A percentile compares a stretch with the other conserved stretches of the same genome.
Evolutionary conservation across 345 rosid genomes (phyloP).

Genomic region (Euphorbia pulcherrima): DNA sequence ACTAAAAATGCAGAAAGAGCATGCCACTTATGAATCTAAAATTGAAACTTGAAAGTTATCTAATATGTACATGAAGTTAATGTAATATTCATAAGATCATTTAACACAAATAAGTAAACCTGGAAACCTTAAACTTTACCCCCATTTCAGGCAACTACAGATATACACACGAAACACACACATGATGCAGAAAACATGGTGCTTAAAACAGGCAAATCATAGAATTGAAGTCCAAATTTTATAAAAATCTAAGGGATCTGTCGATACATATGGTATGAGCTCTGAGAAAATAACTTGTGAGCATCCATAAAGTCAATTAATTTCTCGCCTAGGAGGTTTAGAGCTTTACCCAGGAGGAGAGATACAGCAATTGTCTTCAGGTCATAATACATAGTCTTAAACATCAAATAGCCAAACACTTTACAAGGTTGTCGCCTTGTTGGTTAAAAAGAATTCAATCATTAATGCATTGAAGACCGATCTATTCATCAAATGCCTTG

Average conservation of each 20-base stretch:
- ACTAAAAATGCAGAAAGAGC: constrained; percentile 7
- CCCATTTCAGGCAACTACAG: not conserved
- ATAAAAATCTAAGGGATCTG: not conserved
- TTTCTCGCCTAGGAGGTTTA: not conserved
- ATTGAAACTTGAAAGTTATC: not conserved
- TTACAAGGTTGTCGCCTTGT: not conserved
- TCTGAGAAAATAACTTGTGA: not conserved
- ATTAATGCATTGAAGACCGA: not conserved
- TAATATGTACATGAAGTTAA: not conserved
- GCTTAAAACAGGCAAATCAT: not conserved
- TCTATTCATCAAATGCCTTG: not conserved
- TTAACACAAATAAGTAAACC: not conserved
- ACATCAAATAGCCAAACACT: not conserved
- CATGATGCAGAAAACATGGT: not conserved
- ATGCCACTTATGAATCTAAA: not conserved
- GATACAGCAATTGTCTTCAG: not conserved
- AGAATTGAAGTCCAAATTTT: not conserved
- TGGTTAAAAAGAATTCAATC: not conserved
- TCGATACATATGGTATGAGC: not conserved
- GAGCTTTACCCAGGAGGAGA: not conserved
- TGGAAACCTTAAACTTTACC: not conserved
- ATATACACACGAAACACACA: no score
- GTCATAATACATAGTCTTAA: not conserved
- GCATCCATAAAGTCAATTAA: not conserved
- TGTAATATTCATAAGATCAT: not conserved